These are phyloP conservation scores for Pseudophaeomoniella oleicola DNA, from an alignment of 2,329 filamentous ascomycete species.

Conservation along the genomic window DNA sequence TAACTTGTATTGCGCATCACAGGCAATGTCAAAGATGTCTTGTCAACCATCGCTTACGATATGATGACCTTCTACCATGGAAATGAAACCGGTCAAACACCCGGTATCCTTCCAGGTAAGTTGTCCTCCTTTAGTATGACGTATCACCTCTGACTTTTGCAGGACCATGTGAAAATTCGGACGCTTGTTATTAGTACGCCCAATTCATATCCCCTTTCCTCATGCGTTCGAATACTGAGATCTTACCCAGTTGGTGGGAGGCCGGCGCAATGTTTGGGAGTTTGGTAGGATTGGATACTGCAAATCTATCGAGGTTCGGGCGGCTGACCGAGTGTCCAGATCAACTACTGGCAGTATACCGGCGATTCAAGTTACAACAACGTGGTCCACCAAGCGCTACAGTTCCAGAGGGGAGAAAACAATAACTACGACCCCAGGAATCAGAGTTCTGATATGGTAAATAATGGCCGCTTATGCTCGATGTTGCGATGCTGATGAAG, in stretches of 20 bases:
- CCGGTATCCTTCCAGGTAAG: constrained; percentile 15
- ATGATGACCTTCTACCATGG: constrained; percentile 21
- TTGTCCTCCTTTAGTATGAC: neutral
- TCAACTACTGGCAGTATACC: constrained; percentile 29
- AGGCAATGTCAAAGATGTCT: constrained; percentile 15
- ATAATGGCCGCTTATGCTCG: constrained; percentile 57
- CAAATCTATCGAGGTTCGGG: constrained; percentile 7
- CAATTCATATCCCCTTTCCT: no score
- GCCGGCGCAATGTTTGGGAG: constrained; percentile 19
- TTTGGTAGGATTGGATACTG: neutral
- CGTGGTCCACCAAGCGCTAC: constrained; percentile 21
- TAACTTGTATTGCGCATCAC: neutral
- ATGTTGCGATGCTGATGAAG: constrained; percentile 33
- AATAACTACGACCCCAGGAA: constrained; percentile 26
- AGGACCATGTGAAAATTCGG: constrained; percentile 10
- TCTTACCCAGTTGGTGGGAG: constrained; percentile 19
- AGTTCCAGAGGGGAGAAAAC: constrained; percentile 23
- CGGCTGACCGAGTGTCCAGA: constrained; percentile 21
- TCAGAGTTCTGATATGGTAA: constrained; percentile 30
- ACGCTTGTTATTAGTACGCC: constrained; percentile 14
- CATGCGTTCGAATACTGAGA: no score
- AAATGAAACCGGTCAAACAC: constrained; percentile 15
- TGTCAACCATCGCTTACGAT: constrained; percentile 17
- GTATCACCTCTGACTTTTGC: neutral
- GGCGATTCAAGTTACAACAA: constrained; percentile 24